A percentile compares a stretch with the other conserved stretches of the same genome.
Conservation (phyloP, 345 rosid species). For the Arabidopsis thaliana region TAIR10.1 NC_003070.9:8711501-8712000, state of each 20-base stretch:
- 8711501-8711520: slow-evolving; percentile 3
- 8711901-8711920: slow-evolving; percentile 19
- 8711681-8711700: slow-evolving; percentile 29
- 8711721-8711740: slow-evolving; percentile 34
- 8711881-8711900: slow-evolving; percentile 27
- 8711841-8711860: slow-evolving; percentile 18
- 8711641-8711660: not conserved
- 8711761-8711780: slow-evolving; percentile 38
- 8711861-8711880: slow-evolving; percentile 9
- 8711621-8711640: slow-evolving; percentile 26
- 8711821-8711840: not conserved
- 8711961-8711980: not conserved
- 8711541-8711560: slow-evolving; percentile 24
- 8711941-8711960: not conserved
- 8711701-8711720: slow-evolving; percentile 19
- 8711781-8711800: slow-evolving; percentile 6
- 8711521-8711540: slow-evolving; percentile 21
- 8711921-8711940: slow-evolving; percentile 36
- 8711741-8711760: slow-evolving; percentile 17
- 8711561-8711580: not conserved
- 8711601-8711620: slow-evolving; percentile 36
- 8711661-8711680: slow-evolving; percentile 25
- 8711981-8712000: slow-evolving; percentile 10
- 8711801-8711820: slow-evolving; percentile 2
- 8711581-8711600: not conserved